Evolutionary conservation across 2,329 filamentous ascomycete genomes (phyloP), one percentile per base, ranked within the genome.

Genomic region (Phialemonium atrogriseum): DNA sequence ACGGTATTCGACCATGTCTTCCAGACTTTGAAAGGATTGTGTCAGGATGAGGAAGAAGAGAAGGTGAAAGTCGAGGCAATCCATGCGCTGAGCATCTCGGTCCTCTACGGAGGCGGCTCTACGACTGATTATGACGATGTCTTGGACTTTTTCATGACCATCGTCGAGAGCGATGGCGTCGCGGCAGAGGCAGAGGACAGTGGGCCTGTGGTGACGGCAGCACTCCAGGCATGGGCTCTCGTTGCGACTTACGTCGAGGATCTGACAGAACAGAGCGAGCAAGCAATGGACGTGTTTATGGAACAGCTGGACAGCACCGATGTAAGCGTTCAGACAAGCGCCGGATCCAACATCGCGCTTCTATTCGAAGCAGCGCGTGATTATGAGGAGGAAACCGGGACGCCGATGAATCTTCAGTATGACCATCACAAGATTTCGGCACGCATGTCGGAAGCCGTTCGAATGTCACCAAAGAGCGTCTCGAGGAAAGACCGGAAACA

Each of bases 261-360:
- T 46, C 66, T 87, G 25, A 76, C 84, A 43, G 70, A 73, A 11
- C 68, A 77, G 38, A 84, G 80, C 19, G 78, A 85, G 41, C 60
- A 74, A 17, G 80, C 84, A 11, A 72, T 91, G 46, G 82, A 91
- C 32, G 78, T 80, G 2, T 86, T 94, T 45, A 77, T 84, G 24
- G 86, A 94, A 28, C 87, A 94, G 55, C 78, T 94, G 12, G 78
- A 88, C 37, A 86, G 82, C 51, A 68, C 68, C 19, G 78, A 86
- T 36, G 63, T 77, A 1, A 64, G 71, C 7, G 83, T 94, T 1
- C 84, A 91, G 48, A 76, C 85, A 27, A 76, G 80, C 4, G 81
- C 85, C 0, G 85, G 81, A 4, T 74, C 81, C 48, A 84, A 84
- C 52, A 87, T 94, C 37, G 86, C 86, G 1, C 64, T 93, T 8